Evolutionary conservation across 2,329 filamentous ascomycete species (phyloP), one percentile per base, ranked within the genome.

Genomic region (Diplodia sapinea): DNA sequence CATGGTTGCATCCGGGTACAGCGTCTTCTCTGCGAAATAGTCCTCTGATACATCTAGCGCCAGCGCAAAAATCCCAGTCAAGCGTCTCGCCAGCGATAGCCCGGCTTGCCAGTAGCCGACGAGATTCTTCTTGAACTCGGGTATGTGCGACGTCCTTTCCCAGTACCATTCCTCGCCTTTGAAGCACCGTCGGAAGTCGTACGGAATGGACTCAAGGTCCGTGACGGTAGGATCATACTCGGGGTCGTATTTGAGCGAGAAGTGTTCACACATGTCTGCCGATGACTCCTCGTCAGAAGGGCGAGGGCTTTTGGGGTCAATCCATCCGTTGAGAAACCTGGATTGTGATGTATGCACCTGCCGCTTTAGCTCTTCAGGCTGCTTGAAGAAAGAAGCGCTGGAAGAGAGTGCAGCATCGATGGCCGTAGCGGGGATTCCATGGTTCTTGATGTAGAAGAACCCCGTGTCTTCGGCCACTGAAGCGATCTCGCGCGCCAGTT

Each of bases 61-160:
- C 2, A 89, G 77, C 0, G 87, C 86, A 71, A 89, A 87, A 7
- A 82, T 76, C 4, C 79, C 78, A 2, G 86, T 81, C 38, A 89
- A 73, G 43, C 79, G 80, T 26, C 87, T 79, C 0, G 86, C 83
- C 1, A 89, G 78, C 0, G 70, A 77, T 12, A 89, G 77, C 47
- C 83, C 84, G 7, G 79, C 74, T 23, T 76, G 73, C 79, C 83
- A 87, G 71, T 87, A 86, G 0, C 71, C 70, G 9, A 85, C 71
- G 2, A 82, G 75, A 17, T 82, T 80, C 0, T 79, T 70, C 70
- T 84, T 83, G 75, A 88, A 86, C 6, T 74, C 72, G 12, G 82
- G 82, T 0, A 86, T 69, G 68, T 85, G 81, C 1, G 74, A 71
- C 1, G 84, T 86, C 13, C 78, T 79, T 51, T 83, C 78, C 85